phyloP scores from a whole-genome alignment of 1,284 basidiomycete genomes.

The Gymnopus androsaceus region DNA sequence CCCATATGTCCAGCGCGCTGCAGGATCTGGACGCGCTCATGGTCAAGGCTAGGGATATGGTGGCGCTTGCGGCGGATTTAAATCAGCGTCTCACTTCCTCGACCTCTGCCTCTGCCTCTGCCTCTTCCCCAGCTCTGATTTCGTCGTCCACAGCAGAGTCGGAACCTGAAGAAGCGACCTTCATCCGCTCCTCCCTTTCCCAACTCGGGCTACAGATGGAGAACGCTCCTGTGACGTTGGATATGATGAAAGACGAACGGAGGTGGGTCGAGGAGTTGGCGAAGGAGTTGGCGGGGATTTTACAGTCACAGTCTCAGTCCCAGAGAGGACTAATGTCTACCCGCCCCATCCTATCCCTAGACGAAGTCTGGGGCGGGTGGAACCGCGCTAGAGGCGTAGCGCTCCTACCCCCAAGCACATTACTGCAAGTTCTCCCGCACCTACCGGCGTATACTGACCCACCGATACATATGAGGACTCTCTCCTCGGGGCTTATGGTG shows the following conservation, averaged over 20 bases:
- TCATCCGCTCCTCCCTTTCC: slow-evolving; percentile 86
- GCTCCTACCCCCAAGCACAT: slow-evolving; percentile 84
- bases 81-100: slow-evolving; percentile 74
- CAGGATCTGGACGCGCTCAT: slow-evolving; percentile 90
- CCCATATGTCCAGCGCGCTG: slow-evolving; percentile 78
- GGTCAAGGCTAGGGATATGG: slow-evolving; percentile 93
- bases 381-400: slow-evolving; percentile 94
- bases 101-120: slow-evolving; percentile 40
- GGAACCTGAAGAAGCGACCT: slow-evolving; percentile 81
- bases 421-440: slow-evolving; percentile 72
- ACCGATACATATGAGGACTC: slow-evolving; percentile 66
- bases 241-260: slow-evolving; percentile 86
- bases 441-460: slow-evolving; percentile 72
- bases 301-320: too few relatives aligned
- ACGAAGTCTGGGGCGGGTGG: slow-evolving; percentile 98
- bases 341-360: too few relatives aligned
- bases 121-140: slow-evolving; percentile 20
- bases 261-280: slow-evolving; percentile 84
- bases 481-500: slow-evolving; percentile 75
- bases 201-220: slow-evolving; percentile 82
- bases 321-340: too few relatives aligned
- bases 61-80: slow-evolving; percentile 83
- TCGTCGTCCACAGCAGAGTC: slow-evolving; percentile 22
- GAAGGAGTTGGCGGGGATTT: slow-evolving; percentile 76
- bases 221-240: slow-evolving; percentile 81